A percentile compares a stretch with the other conserved stretches of the same genome.
Evolutionary conservation across 768 basidiomycete genomes (phyloP).

Genomic region (Rubroboletus satanas): DNA sequence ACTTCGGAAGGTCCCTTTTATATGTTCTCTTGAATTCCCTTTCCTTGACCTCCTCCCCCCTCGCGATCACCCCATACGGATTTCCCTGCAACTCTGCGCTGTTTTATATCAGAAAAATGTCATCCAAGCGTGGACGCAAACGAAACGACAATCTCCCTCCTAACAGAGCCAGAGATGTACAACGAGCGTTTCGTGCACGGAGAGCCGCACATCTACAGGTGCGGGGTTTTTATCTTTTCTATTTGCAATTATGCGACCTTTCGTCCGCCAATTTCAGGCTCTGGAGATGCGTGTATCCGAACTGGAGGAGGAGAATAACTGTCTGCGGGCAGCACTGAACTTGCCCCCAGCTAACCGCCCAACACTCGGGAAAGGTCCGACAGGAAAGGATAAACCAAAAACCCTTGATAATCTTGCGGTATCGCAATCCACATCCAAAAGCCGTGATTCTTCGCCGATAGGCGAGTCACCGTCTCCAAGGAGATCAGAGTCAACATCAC

Average conservation of each 20-base stretch:
- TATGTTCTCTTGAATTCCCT: conserved; percentile 37
- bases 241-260: conserved; percentile 39
- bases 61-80: conserved; percentile 28
- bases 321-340: conserved; percentile 65
- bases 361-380: conserved; percentile 78
- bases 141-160: conserved; percentile 62
- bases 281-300: conserved; percentile 77
- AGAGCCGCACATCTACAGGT: conserved; percentile 86
- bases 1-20: conserved; percentile 36
- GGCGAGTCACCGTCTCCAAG: conserved; percentile 45
- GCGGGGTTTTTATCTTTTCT: conserved; percentile 32
- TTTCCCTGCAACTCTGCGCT: conserved; percentile 9
- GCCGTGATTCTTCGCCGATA: conserved; percentile 66
- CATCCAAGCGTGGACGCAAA: conserved; percentile 84
- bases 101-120: conserved; percentile 44
- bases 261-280: conserved; percentile 47
- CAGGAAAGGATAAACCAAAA: conserved; percentile 80
- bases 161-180: conserved; percentile 78
- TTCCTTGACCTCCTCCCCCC: conserved; percentile 31
- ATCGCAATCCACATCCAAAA: conserved; percentile 44
- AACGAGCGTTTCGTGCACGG: conserved; percentile 84
- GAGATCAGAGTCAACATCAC: conserved; percentile 35
- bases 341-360: conserved; percentile 71
- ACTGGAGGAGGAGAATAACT: conserved; percentile 80
- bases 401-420: conserved; percentile 34